These are phyloP conservation scores for Ophiocordyceps australis DNA, from an alignment of 2,329 filamentous ascomycete genomes.

Conservation along the genomic window DNA sequence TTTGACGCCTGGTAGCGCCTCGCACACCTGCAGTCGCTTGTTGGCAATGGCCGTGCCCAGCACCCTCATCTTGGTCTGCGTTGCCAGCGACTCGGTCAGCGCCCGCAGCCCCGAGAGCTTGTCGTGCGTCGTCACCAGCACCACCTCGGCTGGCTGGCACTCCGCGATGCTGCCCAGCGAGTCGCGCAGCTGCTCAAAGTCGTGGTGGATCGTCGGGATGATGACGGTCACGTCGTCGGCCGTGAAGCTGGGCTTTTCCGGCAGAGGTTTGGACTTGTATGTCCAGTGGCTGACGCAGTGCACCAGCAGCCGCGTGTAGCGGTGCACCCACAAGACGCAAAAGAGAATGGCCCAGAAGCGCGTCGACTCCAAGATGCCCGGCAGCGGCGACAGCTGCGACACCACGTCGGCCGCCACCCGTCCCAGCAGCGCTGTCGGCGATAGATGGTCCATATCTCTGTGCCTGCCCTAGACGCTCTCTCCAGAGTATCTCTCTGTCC, in stretches of 20 bases:
- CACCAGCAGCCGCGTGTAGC: conserved; percentile 71
- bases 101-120: conserved; percentile 52
- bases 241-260: conserved; percentile 62
- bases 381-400: too few species aligned
- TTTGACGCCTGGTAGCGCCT: conserved; percentile 69
- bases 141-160: conserved; percentile 51
- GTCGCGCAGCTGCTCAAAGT: conserved; percentile 64
- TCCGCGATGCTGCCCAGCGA: conserved; percentile 64
- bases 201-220: conserved; percentile 80
- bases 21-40: conserved; percentile 85
- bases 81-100: conserved; percentile 45
- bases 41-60: conserved; percentile 73
- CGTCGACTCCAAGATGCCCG: too few species aligned
- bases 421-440: too few species aligned
- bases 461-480: too few species aligned
- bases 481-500: too few species aligned
- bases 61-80: conserved; percentile 47
- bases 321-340: too few species aligned
- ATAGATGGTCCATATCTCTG: too few species aligned
- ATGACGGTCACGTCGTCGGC: conserved; percentile 82
- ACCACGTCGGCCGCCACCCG: too few species aligned
- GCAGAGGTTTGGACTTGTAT: conserved; percentile 72
- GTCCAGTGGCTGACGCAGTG: conserved; percentile 75
- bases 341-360: too few species aligned
- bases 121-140: conserved; percentile 74